Evolutionary conservation across 2,329 filamentous ascomycete genomes (phyloP).

Genomic region (Diaporthe vexans): DNA sequence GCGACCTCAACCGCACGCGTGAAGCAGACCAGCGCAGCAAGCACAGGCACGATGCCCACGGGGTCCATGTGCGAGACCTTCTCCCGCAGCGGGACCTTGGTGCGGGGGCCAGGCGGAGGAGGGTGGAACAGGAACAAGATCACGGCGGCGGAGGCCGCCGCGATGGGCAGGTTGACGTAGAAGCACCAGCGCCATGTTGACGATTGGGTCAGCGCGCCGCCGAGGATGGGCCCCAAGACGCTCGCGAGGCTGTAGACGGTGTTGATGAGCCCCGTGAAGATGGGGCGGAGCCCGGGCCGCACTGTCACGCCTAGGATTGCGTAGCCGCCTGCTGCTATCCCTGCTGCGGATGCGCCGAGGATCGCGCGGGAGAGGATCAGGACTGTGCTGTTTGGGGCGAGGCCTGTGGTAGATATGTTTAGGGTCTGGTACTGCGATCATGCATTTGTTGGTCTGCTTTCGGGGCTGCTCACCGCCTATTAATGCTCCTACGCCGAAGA

Average conservation of each 20-base stretch:
- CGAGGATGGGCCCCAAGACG: constrained; percentile 53
- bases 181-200: constrained; percentile 57
- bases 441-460: too few relatives aligned
- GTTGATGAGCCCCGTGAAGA: constrained; percentile 50
- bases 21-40: not conserved
- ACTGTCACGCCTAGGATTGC: constrained; percentile 20
- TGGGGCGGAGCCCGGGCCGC: constrained; percentile 36
- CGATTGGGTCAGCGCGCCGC: constrained; percentile 53
- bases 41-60: not conserved
- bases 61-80: constrained; percentile 22
- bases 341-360: constrained; percentile 54
- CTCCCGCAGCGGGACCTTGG: not conserved
- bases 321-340: constrained; percentile 53
- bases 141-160: constrained; percentile 44
- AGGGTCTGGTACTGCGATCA: too few relatives aligned
- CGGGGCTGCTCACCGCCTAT: constrained; percentile 51
- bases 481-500: constrained; percentile 59
- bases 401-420: constrained; percentile 17
- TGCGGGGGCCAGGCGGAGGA: not conserved
- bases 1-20: constrained; percentile 14
- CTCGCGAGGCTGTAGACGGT: constrained; percentile 53
- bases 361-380: constrained; percentile 55
- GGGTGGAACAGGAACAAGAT: constrained; percentile 51
- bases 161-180: constrained; percentile 53
- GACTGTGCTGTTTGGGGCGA: constrained; percentile 47